Conservation (phyloP, 83 land plant genomes). For the Picea engelmannii region DNA sequence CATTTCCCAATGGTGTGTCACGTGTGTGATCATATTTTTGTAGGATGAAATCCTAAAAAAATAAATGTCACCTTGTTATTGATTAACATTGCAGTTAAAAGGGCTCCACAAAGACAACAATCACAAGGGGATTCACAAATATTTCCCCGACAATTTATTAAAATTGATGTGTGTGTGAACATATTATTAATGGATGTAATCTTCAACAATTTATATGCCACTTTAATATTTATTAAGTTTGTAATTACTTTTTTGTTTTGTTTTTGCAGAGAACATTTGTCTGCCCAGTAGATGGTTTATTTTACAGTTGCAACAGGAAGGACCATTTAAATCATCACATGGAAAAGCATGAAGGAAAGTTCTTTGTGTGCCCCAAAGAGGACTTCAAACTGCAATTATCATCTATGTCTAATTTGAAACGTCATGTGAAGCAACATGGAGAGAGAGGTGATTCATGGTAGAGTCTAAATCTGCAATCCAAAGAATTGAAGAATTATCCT, state of each 20-base stretch:
- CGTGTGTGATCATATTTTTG: not conserved
- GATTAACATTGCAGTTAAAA: not conserved
- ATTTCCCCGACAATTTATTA: no score
- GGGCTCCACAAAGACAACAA: not conserved
- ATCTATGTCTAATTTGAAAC: constrained; percentile 47
- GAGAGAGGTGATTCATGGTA: constrained; percentile 15
- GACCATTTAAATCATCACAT: constrained; percentile 74
- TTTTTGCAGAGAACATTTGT: constrained; percentile 57
- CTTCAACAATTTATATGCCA: no score
- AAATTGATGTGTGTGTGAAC: no score
- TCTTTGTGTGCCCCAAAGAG: constrained; percentile 50
- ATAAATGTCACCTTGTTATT: not conserved
- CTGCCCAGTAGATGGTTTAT: constrained; percentile 57
- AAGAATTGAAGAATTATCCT: constrained; percentile 21
- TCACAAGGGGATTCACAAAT: not conserved
- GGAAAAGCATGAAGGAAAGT: constrained; percentile 61
- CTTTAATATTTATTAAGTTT: no score
- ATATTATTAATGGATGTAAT: no score
- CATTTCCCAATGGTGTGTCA: no score
- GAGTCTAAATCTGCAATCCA: not conserved
- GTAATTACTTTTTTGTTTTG: not conserved
- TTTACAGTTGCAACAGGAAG: constrained; percentile 46
- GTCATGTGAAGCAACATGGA: constrained; percentile 57
- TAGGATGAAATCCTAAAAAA: not conserved
- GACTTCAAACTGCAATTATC: constrained; percentile 46